Percentiles rank a stretch among this genome's conserved stretches.
Conservation (phyloP, 345 rosid species). For the Mallotus nudiflorus region DNA sequence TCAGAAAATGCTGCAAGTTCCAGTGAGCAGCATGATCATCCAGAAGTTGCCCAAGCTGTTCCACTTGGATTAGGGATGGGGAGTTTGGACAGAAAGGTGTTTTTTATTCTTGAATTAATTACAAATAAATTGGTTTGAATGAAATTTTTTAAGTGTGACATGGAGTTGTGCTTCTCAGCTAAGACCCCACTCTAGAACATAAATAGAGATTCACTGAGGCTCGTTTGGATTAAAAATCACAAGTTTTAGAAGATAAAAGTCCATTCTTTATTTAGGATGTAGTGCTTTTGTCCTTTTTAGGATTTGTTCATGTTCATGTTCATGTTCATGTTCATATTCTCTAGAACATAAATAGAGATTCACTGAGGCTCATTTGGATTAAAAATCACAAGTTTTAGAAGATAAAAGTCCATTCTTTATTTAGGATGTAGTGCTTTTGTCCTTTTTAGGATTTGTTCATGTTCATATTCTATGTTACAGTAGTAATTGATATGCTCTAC, state of each 20-base stretch:
- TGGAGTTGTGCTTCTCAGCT: background rate
- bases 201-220: no score
- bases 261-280: background rate
- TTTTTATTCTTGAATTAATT: background rate
- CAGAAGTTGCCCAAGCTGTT: slow-evolving; percentile 37
- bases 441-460: background rate
- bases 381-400: background rate
- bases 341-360: no score
- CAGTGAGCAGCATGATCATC: slow-evolving; percentile 37
- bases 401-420: background rate
- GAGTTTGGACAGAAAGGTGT: slow-evolving; percentile 81
- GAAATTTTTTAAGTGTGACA: background rate
- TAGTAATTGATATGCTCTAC: background rate
- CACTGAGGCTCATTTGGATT: background rate
- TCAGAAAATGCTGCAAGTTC: slow-evolving; percentile 37
- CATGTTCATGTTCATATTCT: no score
- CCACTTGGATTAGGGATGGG: slow-evolving; percentile 94
- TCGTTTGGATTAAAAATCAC: background rate
- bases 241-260: background rate
- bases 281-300: background rate
- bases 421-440: background rate
- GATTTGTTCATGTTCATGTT: background rate
- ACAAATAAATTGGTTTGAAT: background rate
- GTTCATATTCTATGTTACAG: background rate
- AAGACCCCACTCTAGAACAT: background rate